Base-by-base conservation (phyloP, 148 eudicot genomes). In the Rheum nobile region DNA sequence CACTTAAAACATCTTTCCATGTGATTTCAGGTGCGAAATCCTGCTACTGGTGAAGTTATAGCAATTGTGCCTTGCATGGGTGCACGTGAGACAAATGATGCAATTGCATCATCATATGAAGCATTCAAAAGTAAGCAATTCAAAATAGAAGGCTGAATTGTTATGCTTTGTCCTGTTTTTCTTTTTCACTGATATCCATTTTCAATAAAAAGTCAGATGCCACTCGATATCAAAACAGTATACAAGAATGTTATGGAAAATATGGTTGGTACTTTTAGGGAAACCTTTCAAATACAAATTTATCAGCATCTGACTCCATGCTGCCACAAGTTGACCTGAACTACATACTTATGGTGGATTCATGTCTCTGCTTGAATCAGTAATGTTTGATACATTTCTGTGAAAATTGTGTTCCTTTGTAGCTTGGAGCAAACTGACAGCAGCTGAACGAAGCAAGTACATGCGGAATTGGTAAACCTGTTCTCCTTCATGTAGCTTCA, bases 401-500 rank as follows among this genome's bases (percentile, higher is more conserved):
- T 17, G 16, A 28, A 26, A 59, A 59, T 28, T 29, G 32, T 65
- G 21, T 28, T 32, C 38, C 31, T 68, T 35, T 68, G 44, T 74
- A 94, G 98, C 95, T 21, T 94, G 98, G 98, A 94, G 97, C 84
- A 94, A 80, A 82, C 81, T 85, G 41, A 88, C 98, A 75, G 97
- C 98, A 69, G 85, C 84, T 52, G 98, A 89, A 74, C 88, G 98
- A 88, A 91, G 98, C 88, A 91, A 87, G 78, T 86, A 87, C 85
- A 80, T 94, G 67, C 88, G 96, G 46, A 94, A 89, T 82, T 94
- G 98, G 98, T 91, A 39, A 29, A 12, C 32, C 3, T 28, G 0
- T 59, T 59, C 35, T 59, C 35, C 67, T 59, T 26, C 67, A 59
- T 59, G 26, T 28, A 59, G 67, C 48, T 65, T 32, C 24, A 4